phyloP scores from a whole-genome alignment of 768 basidiomycete species.

The Mycena leptocephala region DNA sequence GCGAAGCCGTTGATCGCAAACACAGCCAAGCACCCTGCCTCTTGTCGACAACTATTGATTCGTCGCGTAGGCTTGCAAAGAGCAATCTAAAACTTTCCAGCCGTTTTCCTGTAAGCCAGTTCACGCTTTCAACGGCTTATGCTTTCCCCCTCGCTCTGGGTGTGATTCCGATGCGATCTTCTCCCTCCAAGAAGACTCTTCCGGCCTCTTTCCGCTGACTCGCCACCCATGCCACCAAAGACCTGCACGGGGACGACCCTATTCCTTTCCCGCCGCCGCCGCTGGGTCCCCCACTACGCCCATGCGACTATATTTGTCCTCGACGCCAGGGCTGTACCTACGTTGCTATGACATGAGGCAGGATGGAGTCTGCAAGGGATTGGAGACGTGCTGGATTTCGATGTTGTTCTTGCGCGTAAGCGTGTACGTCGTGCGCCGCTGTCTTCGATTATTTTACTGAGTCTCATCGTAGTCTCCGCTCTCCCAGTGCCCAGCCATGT shows the following conservation, averaged over 20 bases:
- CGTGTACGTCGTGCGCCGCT: neutral
- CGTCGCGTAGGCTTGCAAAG: too few relatives aligned
- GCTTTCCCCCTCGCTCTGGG: too few relatives aligned
- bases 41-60: too few relatives aligned
- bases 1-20: too few relatives aligned
- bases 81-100: too few relatives aligned
- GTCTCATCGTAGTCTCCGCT: neutral
- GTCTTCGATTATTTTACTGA: neutral
- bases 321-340: neutral
- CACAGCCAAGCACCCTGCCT: too few relatives aligned
- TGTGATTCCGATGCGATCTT: too few relatives aligned
- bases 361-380: neutral
- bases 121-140: too few relatives aligned
- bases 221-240: too few relatives aligned
- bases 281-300: neutral
- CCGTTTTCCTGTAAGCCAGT: too few relatives aligned
- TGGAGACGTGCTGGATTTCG: neutral
- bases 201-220: too few relatives aligned
- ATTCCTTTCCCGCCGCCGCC: neutral
- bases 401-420: neutral
- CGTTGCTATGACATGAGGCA: neutral
- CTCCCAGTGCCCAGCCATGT: neutral
- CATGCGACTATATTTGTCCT: neutral
- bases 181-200: too few relatives aligned
- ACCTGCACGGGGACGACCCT: neutral